A percentile compares a stretch with the other conserved stretches of the same genome.
These are phyloP conservation scores for Schwanniomyces etchellsii DNA, from an alignment of 1,139 yeast species.

Conservation along the genomic window DNA sequence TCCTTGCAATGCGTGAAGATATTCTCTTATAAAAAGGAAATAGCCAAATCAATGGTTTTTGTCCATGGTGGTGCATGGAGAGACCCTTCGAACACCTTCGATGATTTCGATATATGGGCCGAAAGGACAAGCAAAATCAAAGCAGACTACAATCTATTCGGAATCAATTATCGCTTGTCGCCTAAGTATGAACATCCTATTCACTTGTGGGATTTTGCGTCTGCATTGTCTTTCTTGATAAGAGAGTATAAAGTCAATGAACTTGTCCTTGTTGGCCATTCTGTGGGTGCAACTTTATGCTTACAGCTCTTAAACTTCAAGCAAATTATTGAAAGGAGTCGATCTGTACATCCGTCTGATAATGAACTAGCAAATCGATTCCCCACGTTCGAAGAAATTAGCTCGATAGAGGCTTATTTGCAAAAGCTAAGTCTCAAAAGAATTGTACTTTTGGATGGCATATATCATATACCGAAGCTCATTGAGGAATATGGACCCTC, in stretches of 20 bases:
- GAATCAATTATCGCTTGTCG: slow-evolving; percentile 65
- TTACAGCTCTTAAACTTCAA: slow-evolving; percentile 45
- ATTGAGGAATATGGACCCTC: slow-evolving; percentile 28
- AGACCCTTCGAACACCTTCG: slow-evolving; percentile 55
- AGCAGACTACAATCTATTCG: slow-evolving; percentile 20
- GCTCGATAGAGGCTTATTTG: not conserved
- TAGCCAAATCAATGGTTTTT: slow-evolving; percentile 32
- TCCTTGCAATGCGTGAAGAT: slow-evolving; percentile 19
- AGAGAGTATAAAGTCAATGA: slow-evolving; percentile 10
- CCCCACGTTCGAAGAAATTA: not conserved
- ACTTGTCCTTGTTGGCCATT: slow-evolving; percentile 59
- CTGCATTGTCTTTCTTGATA: slow-evolving; percentile 34
- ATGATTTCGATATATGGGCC: slow-evolving; percentile 44
- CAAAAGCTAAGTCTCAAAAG: slow-evolving; percentile 6
- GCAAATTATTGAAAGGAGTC: slow-evolving; percentile 9
- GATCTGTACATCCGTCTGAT: not conserved
- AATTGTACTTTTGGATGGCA: slow-evolving; percentile 33
- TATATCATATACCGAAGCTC: slow-evolving; percentile 26
- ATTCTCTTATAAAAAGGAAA: slow-evolving; percentile 11
- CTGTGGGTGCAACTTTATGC: slow-evolving; percentile 74
- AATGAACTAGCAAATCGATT: too few relatives aligned
- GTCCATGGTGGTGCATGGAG: slow-evolving; percentile 93
- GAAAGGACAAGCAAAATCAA: slow-evolving; percentile 7
- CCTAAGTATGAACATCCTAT: slow-evolving; percentile 60
- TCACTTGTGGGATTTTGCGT: slow-evolving; percentile 53